Conservation (phyloP, 257 asterid species). For the Solanum peruvianum region DNA sequence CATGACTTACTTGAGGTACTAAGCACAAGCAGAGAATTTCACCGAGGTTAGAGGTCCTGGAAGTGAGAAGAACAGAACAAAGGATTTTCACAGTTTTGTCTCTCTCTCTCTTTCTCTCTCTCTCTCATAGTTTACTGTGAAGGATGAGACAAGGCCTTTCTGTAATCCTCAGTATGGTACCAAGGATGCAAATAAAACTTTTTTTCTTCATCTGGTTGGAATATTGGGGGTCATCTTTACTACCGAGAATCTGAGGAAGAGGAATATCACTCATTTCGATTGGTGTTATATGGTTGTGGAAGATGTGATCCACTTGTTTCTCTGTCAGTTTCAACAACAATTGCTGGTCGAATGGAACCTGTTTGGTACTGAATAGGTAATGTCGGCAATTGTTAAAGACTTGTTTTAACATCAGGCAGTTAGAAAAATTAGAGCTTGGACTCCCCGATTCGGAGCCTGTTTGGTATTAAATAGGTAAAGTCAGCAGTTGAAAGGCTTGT, state of each 20-base stretch:
- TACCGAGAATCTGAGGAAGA: neutral
- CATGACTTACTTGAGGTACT: neutral
- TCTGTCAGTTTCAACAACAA: neutral
- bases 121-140: neutral
- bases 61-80: neutral
- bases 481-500: neutral
- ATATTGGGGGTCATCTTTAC: neutral
- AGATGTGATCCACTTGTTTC: neutral
- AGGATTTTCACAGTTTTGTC: neutral
- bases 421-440: neutral
- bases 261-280: neutral
- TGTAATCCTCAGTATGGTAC: neutral
- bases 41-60: neutral
- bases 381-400: neutral
- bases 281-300: neutral
- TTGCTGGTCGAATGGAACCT: neutral
- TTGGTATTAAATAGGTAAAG: neutral
- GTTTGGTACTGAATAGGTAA: neutral
- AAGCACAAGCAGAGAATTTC: neutral
- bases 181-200: neutral
- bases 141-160: neutral
- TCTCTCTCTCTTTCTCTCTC: neutral
- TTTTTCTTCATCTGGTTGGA: neutral
- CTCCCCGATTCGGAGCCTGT: neutral
- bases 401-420: neutral